phyloP scores from a whole-genome alignment of 352 stramenopile species.

The Thraustochytrium striatum region DNA sequence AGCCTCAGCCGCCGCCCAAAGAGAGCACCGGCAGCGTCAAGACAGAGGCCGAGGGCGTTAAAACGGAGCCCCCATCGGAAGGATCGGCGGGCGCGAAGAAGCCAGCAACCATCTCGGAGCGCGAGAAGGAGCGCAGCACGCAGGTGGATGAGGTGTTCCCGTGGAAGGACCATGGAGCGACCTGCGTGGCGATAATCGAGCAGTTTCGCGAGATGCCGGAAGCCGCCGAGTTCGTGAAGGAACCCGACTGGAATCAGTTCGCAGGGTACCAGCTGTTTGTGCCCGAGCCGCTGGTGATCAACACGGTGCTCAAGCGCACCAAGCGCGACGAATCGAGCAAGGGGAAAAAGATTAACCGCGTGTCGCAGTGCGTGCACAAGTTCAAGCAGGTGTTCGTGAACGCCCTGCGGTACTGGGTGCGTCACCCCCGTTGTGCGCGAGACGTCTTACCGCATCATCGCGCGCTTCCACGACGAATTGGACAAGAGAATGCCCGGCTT shows the following conservation, averaged over 20 bases:
- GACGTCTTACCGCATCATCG: neutral
- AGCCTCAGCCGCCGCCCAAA: no score
- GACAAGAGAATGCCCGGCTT: neutral
- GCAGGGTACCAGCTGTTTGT: neutral
- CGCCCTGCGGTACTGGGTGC: conserved; percentile 24
- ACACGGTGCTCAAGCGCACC: neutral
- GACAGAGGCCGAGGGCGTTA: no score
- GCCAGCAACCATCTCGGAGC: no score
- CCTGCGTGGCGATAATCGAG: neutral
- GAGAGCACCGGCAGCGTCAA: no score
- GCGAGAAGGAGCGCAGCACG: neutral
- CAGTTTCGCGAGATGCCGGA: neutral
- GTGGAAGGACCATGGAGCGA: neutral
- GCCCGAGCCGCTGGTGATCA: neutral
- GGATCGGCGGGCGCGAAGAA: no score
- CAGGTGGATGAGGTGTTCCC: conserved; percentile 25
- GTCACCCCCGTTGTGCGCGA: neutral
- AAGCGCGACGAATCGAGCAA: neutral
- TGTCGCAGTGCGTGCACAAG: conserved; percentile 6
- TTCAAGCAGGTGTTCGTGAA: conserved; percentile 26
- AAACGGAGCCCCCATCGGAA: no score
- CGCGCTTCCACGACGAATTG: neutral
- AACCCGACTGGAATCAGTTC: neutral
- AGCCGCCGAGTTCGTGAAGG: neutral
- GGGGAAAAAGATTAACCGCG: neutral